These are phyloP conservation scores for Trichomonas gallinae DNA, from an alignment of 208 protist genomes.

Conservation along the genomic window DNA sequence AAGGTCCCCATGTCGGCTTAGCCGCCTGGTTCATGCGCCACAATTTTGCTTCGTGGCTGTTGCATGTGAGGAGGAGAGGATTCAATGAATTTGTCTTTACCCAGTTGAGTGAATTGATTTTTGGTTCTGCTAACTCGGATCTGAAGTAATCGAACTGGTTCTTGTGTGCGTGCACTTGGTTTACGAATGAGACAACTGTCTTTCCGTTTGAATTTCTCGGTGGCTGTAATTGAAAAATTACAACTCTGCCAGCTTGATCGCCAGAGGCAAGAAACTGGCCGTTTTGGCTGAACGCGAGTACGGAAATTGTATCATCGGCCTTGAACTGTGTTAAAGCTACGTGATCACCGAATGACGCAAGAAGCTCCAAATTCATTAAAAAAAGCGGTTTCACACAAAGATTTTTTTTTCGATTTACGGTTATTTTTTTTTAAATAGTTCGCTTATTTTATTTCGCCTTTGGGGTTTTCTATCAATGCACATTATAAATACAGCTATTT, in stretches of 20 bases:
- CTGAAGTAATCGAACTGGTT: background rate
- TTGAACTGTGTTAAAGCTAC: background rate
- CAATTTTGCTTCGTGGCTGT: constrained; percentile 14
- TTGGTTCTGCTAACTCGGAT: background rate
- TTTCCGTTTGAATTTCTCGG: background rate
- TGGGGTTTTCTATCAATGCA: too few species aligned
- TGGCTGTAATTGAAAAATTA: background rate
- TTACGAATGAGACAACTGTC: background rate
- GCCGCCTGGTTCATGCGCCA: background rate
- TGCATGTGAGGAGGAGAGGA: background rate
- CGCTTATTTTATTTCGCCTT: too few species aligned
- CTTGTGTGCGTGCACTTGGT: constrained; percentile 14
- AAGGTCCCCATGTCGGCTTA: background rate
- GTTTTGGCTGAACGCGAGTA: background rate
- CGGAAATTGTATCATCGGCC: background rate
- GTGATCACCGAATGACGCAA: background rate
- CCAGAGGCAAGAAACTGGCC: constrained; percentile 5
- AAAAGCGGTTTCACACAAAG: background rate
- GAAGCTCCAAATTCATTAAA: background rate
- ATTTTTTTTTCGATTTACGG: background rate
- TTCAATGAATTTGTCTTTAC: background rate
- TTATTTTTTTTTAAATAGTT: too few species aligned
- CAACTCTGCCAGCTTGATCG: background rate
- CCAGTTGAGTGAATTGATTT: constrained; percentile 19
- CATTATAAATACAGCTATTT: too few species aligned